Evolutionary conservation across 2,329 filamentous ascomycete genomes (phyloP).

Genomic region (Allantophomopsis cytisporea): DNA sequence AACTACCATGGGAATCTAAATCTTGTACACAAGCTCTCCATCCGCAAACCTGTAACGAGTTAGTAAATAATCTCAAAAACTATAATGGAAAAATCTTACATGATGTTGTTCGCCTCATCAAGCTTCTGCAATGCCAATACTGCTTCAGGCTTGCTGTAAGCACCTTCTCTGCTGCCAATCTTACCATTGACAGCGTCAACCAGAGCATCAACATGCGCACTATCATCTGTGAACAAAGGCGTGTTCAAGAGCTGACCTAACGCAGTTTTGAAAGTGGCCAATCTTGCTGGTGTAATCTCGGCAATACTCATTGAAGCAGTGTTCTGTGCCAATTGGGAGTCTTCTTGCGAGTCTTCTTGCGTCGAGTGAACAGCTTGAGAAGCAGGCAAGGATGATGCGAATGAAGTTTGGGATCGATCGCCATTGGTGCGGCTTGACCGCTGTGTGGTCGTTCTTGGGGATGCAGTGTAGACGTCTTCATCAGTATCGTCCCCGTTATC

Average conservation of each 20-base stretch:
- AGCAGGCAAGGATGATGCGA: slow-evolving; percentile 23
- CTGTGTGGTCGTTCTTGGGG: slow-evolving; percentile 12
- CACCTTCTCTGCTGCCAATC: slow-evolving; percentile 38
- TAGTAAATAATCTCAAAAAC: neutral
- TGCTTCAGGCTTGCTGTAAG: slow-evolving; percentile 62
- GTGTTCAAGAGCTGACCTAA: slow-evolving; percentile 76
- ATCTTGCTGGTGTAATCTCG: slow-evolving; percentile 35
- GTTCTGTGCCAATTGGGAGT: slow-evolving; percentile 12
- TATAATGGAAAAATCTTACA: slow-evolving; percentile 43
- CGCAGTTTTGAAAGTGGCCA: slow-evolving; percentile 64
- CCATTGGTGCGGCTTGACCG: slow-evolving; percentile 5
- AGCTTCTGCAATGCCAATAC: slow-evolving; percentile 65
- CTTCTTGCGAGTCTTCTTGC: slow-evolving; percentile 14
- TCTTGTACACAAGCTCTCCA: slow-evolving; percentile 57
- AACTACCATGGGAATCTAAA: slow-evolving; percentile 28
- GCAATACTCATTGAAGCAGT: slow-evolving; percentile 14
- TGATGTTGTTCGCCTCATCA: slow-evolving; percentile 78
- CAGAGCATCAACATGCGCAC: slow-evolving; percentile 61
- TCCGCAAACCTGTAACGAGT: slow-evolving; percentile 35
- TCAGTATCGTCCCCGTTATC: slow-evolving; percentile 17
- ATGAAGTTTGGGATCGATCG: slow-evolving; percentile 20
- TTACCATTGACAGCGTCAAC: slow-evolving; percentile 68
- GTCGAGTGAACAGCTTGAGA: slow-evolving; percentile 12
- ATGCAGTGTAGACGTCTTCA: slow-evolving; percentile 20
- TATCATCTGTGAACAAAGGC: slow-evolving; percentile 76